Evolutionary conservation across 208 protist species (phyloP), one percentile per base, ranked within the genome.

Genomic region (Phytomonas francai): DNA sequence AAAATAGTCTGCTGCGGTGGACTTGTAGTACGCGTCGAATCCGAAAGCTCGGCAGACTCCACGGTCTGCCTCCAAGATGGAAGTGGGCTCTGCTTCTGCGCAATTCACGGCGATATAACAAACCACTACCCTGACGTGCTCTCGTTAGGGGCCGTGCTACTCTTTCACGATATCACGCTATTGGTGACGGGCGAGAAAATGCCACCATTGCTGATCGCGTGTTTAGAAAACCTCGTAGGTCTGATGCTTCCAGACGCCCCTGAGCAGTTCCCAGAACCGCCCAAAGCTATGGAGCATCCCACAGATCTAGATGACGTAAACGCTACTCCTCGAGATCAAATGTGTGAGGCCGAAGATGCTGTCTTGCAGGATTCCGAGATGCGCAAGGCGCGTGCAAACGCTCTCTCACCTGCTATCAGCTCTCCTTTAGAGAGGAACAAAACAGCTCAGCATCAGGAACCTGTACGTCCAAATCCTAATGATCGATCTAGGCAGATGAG

Each of bases 1-100:
- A 95, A 92, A 61, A 65, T 95, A 3, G 72, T 70, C 22, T 92
- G 85, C 74, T 95, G 89, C 45, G 89, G 89, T 19, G 89, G 89
- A 8, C 56, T 85, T 64, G 80, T 95, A 45, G 79, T 76, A 25
- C 78, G 78, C 19, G 51, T 95, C 28, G 82, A 88, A 59, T 85
- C 80, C 14, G 89, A 95, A 69, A 92, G 83, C 65, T 77, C 86
- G 19, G 75, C 79, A 3, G 89, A 95, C 79, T 88, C 87, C 27
- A 92, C 85, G 14, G 79, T 95, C 42, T 59, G 81, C n/a, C 65
- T 95, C 32, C 77, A 77, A 34, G 89, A 95, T 67, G 70, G 74
- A 58, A 86, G 76, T 51, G 80, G 83, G 6, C 74, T 80, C 25
- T 78, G 81, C 63, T 83, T 85, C 63, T 93, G 85, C 60, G 83